Conservation (phyloP, 352 stramenopile species). For the Globisporangium nodosum region DNA sequence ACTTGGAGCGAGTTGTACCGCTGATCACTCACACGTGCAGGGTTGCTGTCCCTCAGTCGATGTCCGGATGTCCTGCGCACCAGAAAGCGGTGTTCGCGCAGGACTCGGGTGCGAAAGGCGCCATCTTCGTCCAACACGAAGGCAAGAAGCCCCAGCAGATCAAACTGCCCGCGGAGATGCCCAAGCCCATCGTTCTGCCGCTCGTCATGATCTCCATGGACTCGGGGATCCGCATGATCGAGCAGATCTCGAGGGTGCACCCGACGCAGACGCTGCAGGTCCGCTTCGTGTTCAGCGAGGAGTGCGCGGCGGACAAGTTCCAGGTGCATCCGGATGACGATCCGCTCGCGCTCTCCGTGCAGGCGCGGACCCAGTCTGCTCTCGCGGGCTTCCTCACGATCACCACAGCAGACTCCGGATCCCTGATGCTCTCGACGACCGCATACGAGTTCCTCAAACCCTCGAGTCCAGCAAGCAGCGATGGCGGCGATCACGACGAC, state of each 20-base stretch:
- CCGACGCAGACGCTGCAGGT: constrained; percentile 29
- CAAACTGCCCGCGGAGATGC: constrained; percentile 29
- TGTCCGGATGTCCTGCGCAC: constrained; percentile 49
- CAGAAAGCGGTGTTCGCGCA: constrained; percentile 58
- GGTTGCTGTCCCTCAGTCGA: neutral
- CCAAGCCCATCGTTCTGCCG: constrained; percentile 37
- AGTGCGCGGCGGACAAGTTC: constrained; percentile 39
- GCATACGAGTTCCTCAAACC: constrained; percentile 32
- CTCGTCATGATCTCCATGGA: constrained; percentile 67
- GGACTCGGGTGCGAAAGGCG: constrained; percentile 47
- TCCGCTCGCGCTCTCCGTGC: constrained; percentile 26
- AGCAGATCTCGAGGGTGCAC: constrained; percentile 26
- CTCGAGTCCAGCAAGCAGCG: neutral
- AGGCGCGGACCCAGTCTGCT: constrained; percentile 32
- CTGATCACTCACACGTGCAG: neutral
- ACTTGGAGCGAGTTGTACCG: neutral
- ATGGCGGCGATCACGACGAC: neutral
- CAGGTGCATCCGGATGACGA: constrained; percentile 38
- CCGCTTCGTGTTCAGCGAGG: constrained; percentile 50
- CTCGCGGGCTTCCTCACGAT: constrained; percentile 50
- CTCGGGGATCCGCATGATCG: constrained; percentile 41
- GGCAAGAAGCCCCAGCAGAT: constrained; percentile 57
- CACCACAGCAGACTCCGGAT: constrained; percentile 35
- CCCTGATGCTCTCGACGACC: constrained; percentile 20
- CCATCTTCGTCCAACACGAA: constrained; percentile 54